Evolutionary conservation across 2,329 filamentous ascomycete species (phyloP), one percentile per base, ranked within the genome.

Genomic region (Talaromyces verruculosus): DNA sequence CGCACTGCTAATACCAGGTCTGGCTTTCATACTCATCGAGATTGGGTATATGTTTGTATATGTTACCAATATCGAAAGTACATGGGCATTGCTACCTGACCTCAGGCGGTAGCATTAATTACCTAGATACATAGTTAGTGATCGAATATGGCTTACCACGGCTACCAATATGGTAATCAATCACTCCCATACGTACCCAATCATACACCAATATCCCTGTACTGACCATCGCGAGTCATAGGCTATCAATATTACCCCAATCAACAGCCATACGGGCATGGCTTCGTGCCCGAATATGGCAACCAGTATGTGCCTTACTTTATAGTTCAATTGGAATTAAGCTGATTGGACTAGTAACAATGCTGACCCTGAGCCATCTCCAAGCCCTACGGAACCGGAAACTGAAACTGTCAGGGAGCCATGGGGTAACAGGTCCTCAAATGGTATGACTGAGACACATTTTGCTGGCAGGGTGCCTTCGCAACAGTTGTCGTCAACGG

Each of bases 391-490:
- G 41, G 35, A 15, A 57, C 53, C 53, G 11, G 8, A 10, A 11
- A 22, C n/a, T n/a, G 39, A 41, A n/a, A 2, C 0, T 30, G 49
- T 33, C 15, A 60, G 57, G 39, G 57, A 60, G 35, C 19, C 57
- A 28, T 60, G 57, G 57, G 57, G 37, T 43, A 1, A 28, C 19
- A 45, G 57, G 22, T 41, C 33, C 37, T 58, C 57, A 28, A 25
- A 59, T 59, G 57, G 57, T 53, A 63, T 39, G 60, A 28, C 15
- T 49, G 59, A 35, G 28, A 33, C 37, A 35, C n/a, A 57, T 5
- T 37, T 17, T 37, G 33, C n/a, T 57, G 33, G 33, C 51, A 25
- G 37, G 51, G 25, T 45, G 51, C 25, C 28, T 30, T 37, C 19
- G 51, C 62, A 64, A 33, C 25, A 39, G 19, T 39, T 30, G 17